phyloP scores from a whole-genome alignment of 1,284 basidiomycete species.

The Pseudozyma hubeiensis region DNA sequence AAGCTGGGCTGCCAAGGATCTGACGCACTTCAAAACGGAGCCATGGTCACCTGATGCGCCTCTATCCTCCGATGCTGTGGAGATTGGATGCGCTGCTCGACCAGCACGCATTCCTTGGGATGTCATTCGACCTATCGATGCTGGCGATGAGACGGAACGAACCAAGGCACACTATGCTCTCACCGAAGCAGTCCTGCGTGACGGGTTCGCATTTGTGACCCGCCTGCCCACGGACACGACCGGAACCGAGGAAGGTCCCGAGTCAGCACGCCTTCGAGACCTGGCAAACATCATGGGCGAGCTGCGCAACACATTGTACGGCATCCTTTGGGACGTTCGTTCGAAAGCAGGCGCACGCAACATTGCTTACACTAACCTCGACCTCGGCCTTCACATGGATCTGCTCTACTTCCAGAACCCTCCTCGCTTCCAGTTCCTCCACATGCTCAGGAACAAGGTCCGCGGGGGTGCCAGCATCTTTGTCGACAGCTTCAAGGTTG shows the following conservation, averaged over 20 bases:
- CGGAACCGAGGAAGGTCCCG: conserved; percentile 25
- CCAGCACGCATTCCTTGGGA: conserved; percentile 71
- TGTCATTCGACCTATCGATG: conserved; percentile 26
- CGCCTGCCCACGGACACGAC: conserved; percentile 74
- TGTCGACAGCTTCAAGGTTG: conserved; percentile 82
- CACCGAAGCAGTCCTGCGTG: conserved; percentile 69
- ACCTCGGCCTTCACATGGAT: conserved; percentile 92
- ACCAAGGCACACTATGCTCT: conserved; percentile 60
- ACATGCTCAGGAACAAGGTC: conserved; percentile 80
- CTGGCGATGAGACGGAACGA: conserved; percentile 8
- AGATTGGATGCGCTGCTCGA: conserved; percentile 70
- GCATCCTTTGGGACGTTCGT: conserved; percentile 87
- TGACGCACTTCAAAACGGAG: conserved; percentile 52
- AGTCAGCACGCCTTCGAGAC: conserved; percentile 44
- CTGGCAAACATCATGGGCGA: conserved; percentile 74
- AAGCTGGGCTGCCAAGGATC: conserved; percentile 58
- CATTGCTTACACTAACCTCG: conserved; percentile 93
- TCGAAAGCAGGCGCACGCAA: conserved; percentile 79
- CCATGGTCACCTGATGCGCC: conserved; percentile 32
- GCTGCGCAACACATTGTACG: conserved; percentile 90
- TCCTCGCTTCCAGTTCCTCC: conserved; percentile 89
- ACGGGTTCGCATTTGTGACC: conserved; percentile 73
- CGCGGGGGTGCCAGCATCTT: conserved; percentile 87
- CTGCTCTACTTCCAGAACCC: conserved; percentile 72
- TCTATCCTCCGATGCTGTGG: conserved; percentile 2